A percentile compares a stretch with the other conserved stretches of the same genome.
Conservation (phyloP, 78 protist species). For the Andalucia godoyi region DNA sequence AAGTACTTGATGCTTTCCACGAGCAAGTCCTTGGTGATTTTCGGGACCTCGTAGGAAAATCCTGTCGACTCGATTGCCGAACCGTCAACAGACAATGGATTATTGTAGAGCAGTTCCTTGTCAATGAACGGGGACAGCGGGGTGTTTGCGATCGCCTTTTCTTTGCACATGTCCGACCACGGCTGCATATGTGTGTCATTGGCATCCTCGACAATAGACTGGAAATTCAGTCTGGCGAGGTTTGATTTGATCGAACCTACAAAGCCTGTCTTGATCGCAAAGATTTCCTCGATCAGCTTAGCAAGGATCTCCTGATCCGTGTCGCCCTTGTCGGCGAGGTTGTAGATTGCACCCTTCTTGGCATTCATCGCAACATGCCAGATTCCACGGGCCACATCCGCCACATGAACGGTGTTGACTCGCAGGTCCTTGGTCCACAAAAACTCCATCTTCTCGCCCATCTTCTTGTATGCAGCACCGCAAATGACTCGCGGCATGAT, state of each 20-base stretch:
- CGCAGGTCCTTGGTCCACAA: constrained; percentile 69
- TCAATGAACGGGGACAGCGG: constrained; percentile 87
- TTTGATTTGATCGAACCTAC: constrained; percentile 36
- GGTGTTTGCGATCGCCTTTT: constrained; percentile 39
- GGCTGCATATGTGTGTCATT: constrained; percentile 85
- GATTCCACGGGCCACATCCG: constrained; percentile 75
- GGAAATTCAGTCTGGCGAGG: constrained; percentile 48
- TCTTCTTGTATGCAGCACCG: constrained; percentile 78
- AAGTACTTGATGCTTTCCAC: constrained; percentile 38
- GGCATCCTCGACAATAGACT: constrained; percentile 36
- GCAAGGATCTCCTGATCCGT: constrained; percentile 54
- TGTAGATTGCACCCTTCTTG: constrained; percentile 60
- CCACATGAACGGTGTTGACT: constrained; percentile 86
- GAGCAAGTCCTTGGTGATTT: constrained; percentile 28
- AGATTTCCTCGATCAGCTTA: constrained; percentile 52
- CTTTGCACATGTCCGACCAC: constrained; percentile 76
- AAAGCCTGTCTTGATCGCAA: constrained; percentile 76
- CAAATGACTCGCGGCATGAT: constrained; percentile 80
- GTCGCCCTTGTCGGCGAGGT: constrained; percentile 72
- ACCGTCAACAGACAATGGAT: constrained; percentile 68
- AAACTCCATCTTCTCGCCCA: constrained; percentile 79
- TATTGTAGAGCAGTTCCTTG: constrained; percentile 74
- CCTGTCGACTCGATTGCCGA: constrained; percentile 58
- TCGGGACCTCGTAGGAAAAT: constrained; percentile 63
- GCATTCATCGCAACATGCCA: constrained; percentile 20